Conservation (phyloP, 2,329 filamentous ascomycete species). For the Paraconiothyrium brasiliense region DNA sequence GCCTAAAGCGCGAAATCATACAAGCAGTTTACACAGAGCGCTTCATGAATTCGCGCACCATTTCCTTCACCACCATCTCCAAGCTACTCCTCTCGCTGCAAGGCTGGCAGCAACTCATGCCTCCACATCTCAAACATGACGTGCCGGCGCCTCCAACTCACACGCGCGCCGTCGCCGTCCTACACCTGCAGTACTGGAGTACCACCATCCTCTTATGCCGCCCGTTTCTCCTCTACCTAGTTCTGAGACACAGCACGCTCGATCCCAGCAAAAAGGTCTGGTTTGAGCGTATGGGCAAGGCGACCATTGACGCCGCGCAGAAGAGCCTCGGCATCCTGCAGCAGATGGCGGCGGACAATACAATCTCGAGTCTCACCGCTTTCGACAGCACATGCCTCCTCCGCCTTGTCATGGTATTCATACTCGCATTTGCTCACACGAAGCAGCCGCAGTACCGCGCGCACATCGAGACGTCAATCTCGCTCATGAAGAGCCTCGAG, state of each 20-base stretch:
- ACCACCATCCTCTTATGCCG: conserved; percentile 45
- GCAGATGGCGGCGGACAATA: conserved; percentile 38
- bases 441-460: conserved; percentile 36
- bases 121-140: conserved; percentile 44
- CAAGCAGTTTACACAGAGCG: conserved; percentile 47
- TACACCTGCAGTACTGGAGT: conserved; percentile 49
- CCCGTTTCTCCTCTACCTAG: conserved; percentile 47
- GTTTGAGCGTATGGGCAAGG: conserved; percentile 47
- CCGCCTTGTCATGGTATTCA: conserved; percentile 46
- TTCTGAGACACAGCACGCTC: conserved; percentile 38
- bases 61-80: conserved; percentile 48
- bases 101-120: conserved; percentile 45
- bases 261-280: conserved; percentile 40
- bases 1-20: conserved; percentile 46
- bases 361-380: conserved; percentile 44
- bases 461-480: conserved; percentile 39
- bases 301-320: conserved; percentile 45
- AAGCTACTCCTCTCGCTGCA: conserved; percentile 42
- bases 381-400: conserved; percentile 49
- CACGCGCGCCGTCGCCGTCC: conserved; percentile 44
- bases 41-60: conserved; percentile 32
- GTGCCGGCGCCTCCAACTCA: conserved; percentile 43
- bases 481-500: conserved; percentile 38
- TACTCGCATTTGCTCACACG: conserved; percentile 45
- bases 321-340: conserved; percentile 40